phyloP scores from a whole-genome alignment of 345 rosid genomes.

The Erodium maritimum region DNA sequence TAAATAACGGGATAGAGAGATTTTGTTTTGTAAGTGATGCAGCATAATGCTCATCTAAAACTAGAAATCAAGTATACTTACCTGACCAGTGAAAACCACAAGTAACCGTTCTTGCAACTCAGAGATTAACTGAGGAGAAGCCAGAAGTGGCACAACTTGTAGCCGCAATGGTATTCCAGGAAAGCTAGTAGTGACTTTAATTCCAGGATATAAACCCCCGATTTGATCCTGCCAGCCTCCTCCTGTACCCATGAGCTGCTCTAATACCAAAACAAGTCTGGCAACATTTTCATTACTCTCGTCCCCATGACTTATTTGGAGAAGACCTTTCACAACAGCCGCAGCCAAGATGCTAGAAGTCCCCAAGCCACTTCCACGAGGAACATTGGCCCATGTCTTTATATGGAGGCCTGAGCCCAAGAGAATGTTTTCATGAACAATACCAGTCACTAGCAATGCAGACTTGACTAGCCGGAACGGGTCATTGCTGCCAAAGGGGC shows the following conservation, averaged over 20 bases:
- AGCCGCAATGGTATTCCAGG: constrained; percentile 89
- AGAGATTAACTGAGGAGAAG: constrained; percentile 44
- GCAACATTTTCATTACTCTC: constrained; percentile 77
- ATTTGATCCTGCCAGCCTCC: constrained; percentile 99
- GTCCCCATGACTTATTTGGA: constrained; percentile 62
- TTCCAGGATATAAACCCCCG: constrained; percentile 85
- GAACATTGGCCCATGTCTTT: constrained; percentile 86
- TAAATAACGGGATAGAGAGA: not conserved
- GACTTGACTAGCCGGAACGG: constrained; percentile 83
- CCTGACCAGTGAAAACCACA: constrained; percentile 91
- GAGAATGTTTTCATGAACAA: constrained; percentile 32
- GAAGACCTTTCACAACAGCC: constrained; percentile 84
- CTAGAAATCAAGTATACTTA: constrained; percentile 19
- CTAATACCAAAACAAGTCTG: constrained; percentile 75
- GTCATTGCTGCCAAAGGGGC: constrained; percentile 59
- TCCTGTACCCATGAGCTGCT: constrained; percentile 98
- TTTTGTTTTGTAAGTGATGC: not conserved
- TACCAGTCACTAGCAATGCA: constrained; percentile 71
- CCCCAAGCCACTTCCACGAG: constrained; percentile 94
- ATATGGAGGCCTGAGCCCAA: constrained; percentile 44
- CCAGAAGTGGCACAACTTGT: constrained; percentile 69
- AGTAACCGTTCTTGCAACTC: constrained; percentile 78
- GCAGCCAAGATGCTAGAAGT: constrained; percentile 98
- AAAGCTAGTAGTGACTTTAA: constrained; percentile 76
- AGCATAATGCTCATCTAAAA: not conserved